These are phyloP conservation scores for Aureobasidium melanogenum DNA, from an alignment of 2,329 filamentous ascomycete genomes.

Conservation along the genomic window DNA sequence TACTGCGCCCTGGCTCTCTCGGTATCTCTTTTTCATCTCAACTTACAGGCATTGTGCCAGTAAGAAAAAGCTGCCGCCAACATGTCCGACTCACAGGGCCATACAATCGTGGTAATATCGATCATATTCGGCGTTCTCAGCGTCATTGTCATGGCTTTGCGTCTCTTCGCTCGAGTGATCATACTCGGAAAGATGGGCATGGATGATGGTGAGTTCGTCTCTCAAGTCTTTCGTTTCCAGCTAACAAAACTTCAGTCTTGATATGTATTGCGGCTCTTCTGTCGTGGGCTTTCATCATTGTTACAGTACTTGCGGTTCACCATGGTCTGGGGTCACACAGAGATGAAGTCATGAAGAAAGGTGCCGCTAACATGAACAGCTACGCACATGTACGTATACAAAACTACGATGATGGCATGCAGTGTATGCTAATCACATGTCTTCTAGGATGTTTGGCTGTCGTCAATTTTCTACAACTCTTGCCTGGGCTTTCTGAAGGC, in stretches of 20 bases:
- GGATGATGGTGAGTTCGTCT: not conserved
- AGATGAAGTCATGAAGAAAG: not conserved
- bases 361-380: not conserved
- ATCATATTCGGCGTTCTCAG: not conserved
- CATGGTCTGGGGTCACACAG: not conserved
- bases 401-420: not conserved
- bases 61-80: not conserved
- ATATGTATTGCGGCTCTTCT: not conserved
- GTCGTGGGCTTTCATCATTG: not conserved
- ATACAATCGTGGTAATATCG: not conserved
- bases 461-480: slow-evolving; percentile 7
- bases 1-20: not conserved
- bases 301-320: not conserved
- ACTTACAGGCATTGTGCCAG: not conserved
- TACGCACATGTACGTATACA: not conserved
- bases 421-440: not conserved
- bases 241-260: not conserved
- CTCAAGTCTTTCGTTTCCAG: not conserved
- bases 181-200: slow-evolving; percentile 3
- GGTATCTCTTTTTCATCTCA: not conserved
- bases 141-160: not conserved
- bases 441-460: not conserved
- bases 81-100: slow-evolving; percentile 4
- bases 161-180: not conserved
- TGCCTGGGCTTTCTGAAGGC: not conserved